Evolutionary conservation across 805 yeast genomes (phyloP).

Genomic region (Saccharomycopsis sp.): DNA sequence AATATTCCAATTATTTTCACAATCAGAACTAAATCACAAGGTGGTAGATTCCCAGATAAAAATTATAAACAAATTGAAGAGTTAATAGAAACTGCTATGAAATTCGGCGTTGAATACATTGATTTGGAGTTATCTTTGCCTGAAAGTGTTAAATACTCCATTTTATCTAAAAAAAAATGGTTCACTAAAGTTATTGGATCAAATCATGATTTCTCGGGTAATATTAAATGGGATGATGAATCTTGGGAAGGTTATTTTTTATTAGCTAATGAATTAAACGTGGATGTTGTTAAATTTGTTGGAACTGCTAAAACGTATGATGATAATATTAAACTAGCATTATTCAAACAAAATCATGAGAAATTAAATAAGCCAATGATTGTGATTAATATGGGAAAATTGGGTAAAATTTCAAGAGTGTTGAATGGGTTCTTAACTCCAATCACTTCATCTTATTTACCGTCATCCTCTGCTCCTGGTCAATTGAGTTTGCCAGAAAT

Average conservation of each 20-base stretch:
- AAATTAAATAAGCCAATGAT: constrained; percentile 46
- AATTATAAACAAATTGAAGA: constrained; percentile 36
- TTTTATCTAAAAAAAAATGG: constrained; percentile 41
- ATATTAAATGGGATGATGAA: constrained; percentile 49
- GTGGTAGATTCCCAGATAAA: constrained; percentile 68
- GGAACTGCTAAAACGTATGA: constrained; percentile 55
- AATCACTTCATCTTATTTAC: constrained; percentile 61
- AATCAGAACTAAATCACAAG: constrained; percentile 67
- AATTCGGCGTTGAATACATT: constrained; percentile 68
- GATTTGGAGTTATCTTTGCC: constrained; percentile 74
- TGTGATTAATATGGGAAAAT: constrained; percentile 71
- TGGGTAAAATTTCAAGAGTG: constrained; percentile 73
- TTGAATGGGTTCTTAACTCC: constrained; percentile 74
- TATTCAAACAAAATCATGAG: constrained; percentile 48
- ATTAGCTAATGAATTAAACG: constrained; percentile 52
- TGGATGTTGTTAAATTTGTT: constrained; percentile 74
- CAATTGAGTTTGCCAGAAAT: constrained; percentile 60
- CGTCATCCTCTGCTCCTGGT: constrained; percentile 71
- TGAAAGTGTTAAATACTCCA: constrained; percentile 34
- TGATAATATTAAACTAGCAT: constrained; percentile 66
- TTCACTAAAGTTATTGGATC: constrained; percentile 72
- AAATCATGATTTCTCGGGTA: constrained; percentile 63
- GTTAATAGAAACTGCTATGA: constrained; percentile 53
- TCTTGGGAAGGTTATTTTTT: constrained; percentile 70
- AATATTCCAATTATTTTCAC: constrained; percentile 74